Evolutionary conservation across 2,329 filamentous ascomycete species (phyloP).

Genomic region (Chrysoporthe austroafricana): DNA sequence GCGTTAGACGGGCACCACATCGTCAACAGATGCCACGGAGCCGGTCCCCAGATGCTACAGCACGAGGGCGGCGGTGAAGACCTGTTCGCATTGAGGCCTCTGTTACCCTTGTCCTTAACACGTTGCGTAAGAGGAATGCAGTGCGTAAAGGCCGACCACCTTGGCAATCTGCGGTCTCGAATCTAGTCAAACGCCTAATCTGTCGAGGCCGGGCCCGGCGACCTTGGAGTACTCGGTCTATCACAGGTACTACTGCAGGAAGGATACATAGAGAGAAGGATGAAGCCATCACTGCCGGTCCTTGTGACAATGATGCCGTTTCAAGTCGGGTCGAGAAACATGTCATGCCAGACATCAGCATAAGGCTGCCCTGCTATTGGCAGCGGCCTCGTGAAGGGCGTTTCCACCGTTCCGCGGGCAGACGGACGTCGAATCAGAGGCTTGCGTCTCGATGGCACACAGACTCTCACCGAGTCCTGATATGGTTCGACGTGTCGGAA

Average conservation of each 20-base stretch:
- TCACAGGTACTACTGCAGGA: not conserved
- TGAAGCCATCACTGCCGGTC: not conserved
- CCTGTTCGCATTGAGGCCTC: constrained; percentile 10
- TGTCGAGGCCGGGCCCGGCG: not conserved
- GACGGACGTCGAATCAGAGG: not conserved
- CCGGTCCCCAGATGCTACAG: constrained; percentile 7
- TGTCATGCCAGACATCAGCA: not conserved
- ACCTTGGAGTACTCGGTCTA: not conserved
- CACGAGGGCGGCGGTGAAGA: constrained; percentile 1
- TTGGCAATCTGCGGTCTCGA: not conserved
- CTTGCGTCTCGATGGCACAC: not conserved
- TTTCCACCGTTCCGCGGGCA: not conserved
- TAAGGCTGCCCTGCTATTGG: too few species aligned
- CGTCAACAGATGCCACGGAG: constrained; percentile 8
- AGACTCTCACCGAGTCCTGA: constrained; percentile 2
- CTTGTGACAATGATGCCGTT: not conserved
- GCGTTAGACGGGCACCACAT: constrained; percentile 4
- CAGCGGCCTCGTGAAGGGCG: not conserved
- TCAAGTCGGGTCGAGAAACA: not conserved
- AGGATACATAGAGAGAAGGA: too few species aligned
- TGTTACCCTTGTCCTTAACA: constrained; percentile 21
- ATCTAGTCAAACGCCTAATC: constrained; percentile 3
- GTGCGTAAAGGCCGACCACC: not conserved
- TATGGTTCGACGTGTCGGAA: constrained; percentile 24
- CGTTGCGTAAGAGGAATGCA: constrained; percentile 15